Conservation (phyloP, 306 rosid genomes). For the Casuarina equisetifolia region DNA sequence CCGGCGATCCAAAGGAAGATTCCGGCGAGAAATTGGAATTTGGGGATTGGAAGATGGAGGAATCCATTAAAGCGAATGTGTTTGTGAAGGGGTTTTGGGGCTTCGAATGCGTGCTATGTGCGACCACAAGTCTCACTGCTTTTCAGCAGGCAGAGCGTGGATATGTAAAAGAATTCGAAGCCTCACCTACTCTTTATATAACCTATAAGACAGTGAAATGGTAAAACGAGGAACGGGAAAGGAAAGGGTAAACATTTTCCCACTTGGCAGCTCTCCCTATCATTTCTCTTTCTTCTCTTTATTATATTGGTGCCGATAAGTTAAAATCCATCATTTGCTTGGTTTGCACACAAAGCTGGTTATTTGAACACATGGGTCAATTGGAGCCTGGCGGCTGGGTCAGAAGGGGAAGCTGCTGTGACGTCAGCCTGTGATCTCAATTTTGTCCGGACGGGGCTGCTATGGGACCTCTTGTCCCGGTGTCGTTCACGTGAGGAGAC, state of each 20-base stretch:
- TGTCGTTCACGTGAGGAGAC: constrained; percentile 4
- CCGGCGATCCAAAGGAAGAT: constrained; percentile 60
- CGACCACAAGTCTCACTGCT: neutral
- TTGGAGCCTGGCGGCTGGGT: constrained; percentile 58
- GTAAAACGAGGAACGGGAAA: neutral
- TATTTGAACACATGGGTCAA: constrained; percentile 69
- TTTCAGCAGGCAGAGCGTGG: neutral
- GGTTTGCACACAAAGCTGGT: constrained; percentile 16
- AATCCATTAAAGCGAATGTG: constrained; percentile 33
- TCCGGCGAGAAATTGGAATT: constrained; percentile 54
- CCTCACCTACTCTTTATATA: constrained; percentile 9
- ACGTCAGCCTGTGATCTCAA: constrained; percentile 22
- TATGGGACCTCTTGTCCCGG: neutral
- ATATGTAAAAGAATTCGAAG: neutral
- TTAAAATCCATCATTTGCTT: neutral
- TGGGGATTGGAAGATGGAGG: constrained; percentile 42
- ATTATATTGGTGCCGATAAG: neutral
- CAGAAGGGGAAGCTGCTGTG: constrained; percentile 23
- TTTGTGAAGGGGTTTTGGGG: neutral
- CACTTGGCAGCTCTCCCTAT: constrained; percentile 27
- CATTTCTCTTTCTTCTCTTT: neutral
- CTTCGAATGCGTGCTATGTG: neutral
- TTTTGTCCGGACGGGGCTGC: neutral
- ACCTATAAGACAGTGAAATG: neutral
- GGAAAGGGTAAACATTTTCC: neutral